Conservation (phyloP, 176 grass and related monocot genomes). For the Chrysopogon serrulatus region DNA sequence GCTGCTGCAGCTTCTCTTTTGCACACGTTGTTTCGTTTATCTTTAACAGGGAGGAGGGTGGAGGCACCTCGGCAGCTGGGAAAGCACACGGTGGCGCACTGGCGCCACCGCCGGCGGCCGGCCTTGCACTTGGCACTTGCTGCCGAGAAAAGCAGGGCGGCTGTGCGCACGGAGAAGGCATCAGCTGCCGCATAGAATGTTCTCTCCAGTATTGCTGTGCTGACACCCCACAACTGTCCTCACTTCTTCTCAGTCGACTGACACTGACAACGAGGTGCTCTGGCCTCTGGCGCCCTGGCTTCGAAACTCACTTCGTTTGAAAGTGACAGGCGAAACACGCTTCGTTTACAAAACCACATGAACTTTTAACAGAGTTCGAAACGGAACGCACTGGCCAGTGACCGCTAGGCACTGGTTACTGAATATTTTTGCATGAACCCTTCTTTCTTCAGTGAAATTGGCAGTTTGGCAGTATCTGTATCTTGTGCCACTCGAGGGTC, state of each 20-base stretch:
- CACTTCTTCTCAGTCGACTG: neutral
- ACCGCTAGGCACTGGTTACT: neutral
- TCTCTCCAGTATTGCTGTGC: neutral
- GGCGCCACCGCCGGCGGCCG: neutral
- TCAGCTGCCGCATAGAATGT: conserved; percentile 17
- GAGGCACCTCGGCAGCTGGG: conserved; percentile 26
- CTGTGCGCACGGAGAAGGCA: conserved; percentile 12
- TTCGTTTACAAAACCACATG: neutral
- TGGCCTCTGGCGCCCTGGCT: neutral
- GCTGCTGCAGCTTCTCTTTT: conserved; percentile 40
- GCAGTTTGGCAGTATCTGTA: neutral
- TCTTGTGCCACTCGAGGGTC: neutral
- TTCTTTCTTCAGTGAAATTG: neutral
- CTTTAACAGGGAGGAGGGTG: conserved; percentile 27
- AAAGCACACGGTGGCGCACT: conserved; percentile 14
- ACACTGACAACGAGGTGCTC: neutral
- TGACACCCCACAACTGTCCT: neutral
- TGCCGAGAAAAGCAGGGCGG: neutral
- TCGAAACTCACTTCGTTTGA: neutral
- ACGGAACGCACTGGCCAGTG: neutral
- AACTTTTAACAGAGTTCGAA: neutral
- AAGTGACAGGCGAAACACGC: neutral
- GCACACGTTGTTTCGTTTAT: conserved; percentile 40
- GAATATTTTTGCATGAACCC: neutral
- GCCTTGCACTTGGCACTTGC: neutral